These are phyloP conservation scores for Aspergillus sp. DNA, from an alignment of 2,329 filamentous ascomycete genomes.

Conservation along the genomic window DNA sequence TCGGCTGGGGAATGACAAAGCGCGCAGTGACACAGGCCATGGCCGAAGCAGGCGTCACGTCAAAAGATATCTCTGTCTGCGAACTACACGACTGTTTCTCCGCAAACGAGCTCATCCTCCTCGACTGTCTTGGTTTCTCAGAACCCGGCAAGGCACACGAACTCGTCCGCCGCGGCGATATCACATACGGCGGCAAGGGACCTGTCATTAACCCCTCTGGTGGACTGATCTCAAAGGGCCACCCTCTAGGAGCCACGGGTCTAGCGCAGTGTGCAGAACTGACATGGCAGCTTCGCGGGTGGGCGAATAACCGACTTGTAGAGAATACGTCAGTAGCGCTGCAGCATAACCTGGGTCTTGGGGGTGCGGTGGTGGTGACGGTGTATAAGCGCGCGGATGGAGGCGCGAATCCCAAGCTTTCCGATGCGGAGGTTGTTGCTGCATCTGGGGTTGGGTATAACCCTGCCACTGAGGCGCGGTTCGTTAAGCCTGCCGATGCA, in stretches of 20 bases:
- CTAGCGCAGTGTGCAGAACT: constrained; percentile 93
- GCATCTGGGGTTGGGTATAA: constrained; percentile 79
- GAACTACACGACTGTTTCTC: constrained; percentile 98
- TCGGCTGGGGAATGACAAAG: constrained; percentile 87
- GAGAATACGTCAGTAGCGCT: constrained; percentile 69
- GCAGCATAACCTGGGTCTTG: constrained; percentile 91
- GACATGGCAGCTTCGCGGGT: constrained; percentile 91
- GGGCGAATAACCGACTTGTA: constrained; percentile 85
- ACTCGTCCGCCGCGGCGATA: constrained; percentile 80
- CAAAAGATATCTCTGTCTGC: constrained; percentile 74
- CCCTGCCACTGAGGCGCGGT: constrained; percentile 83
- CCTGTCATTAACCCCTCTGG: constrained; percentile 85
- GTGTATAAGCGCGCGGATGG: constrained; percentile 86
- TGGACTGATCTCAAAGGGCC: constrained; percentile 92
- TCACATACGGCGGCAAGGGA: constrained; percentile 81
- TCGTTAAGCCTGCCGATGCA: constrained; percentile 76
- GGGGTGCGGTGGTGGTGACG: constrained; percentile 85
- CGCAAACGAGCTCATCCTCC: constrained; percentile 89
- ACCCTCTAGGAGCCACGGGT: constrained; percentile 89
- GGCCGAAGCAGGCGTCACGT: constrained; percentile 63
- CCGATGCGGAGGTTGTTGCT: constrained; percentile 64
- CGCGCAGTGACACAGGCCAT: constrained; percentile 64
- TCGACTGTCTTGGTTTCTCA: constrained; percentile 80
- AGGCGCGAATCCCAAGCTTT: constrained; percentile 57
- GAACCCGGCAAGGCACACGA: constrained; percentile 88